Evolutionary conservation across 371 early-diverging fungal genomes (phyloP), one percentile per base, ranked within the genome.

Genomic region (Mortierella sp.): DNA sequence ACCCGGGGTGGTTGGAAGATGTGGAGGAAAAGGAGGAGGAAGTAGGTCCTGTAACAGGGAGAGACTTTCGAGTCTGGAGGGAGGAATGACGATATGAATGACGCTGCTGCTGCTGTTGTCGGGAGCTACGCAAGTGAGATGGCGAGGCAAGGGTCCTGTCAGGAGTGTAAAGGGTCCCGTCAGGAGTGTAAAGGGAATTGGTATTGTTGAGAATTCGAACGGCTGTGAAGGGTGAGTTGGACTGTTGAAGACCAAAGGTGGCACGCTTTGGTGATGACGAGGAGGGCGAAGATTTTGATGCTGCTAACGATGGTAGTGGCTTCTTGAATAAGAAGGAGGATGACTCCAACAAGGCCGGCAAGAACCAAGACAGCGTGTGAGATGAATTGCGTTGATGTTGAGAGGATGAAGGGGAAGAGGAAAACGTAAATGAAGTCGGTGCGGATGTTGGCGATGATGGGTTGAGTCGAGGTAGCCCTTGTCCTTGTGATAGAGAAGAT

Each of bases 301-400:
- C 11, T 19, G 42, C 38, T 24, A 52, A 24, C 26, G 71, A 42
- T 11, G 70, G 44, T 9, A 42, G 14, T 11, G 74, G 24, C 44
- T 78, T 78, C 21, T 70, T 74, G 71, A 79, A 57, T 42, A 79
- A 58, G 31, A 75, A 79, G 48, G 79, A 79, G 4, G 79, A 79
- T 0, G 79, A 58, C 16, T 79, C 80, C 21, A 75, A 9, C 26
- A 79, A 38, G 2, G 75, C 54, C 4, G 80, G 75, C 4, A 79
- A 21, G 28, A 79, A 57, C 38, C 70, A 42, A 0, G 77, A 70
- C 7, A 58, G 77, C 5, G 77, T 26, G 16, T 42, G 14, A 9
- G 58, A 42, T 1, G 77, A 44, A 24, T 38, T 31, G 8, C 70
- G 70, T 9, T 70, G 68, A 5, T 58, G 45, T 26, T 70, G 28